Conservation (phyloP, 192 early-diverging fungal genomes). For the Coemansia pectinata region DNA sequence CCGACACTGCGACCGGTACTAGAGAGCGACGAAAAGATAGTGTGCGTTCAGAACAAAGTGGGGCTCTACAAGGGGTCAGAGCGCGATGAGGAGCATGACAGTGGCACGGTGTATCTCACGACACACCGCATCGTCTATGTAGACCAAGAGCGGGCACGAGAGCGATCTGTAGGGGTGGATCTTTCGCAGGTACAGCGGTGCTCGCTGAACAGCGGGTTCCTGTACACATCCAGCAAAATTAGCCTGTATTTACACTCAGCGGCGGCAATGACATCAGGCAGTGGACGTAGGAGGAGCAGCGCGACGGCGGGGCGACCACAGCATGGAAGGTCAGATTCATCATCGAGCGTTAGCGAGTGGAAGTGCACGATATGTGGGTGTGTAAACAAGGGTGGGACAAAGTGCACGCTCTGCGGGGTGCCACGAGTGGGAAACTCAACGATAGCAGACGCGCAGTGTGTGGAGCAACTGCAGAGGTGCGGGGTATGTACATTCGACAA, state of each 20-base stretch:
- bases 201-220: slow-evolving; percentile 45
- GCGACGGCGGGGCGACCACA: neutral
- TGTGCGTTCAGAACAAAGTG: slow-evolving; percentile 47
- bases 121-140: slow-evolving; percentile 80
- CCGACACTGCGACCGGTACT: slow-evolving; percentile 51
- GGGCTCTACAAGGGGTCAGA: slow-evolving; percentile 45
- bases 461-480: slow-evolving; percentile 55
- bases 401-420: slow-evolving; percentile 51
- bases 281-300: neutral
- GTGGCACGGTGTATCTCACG: slow-evolving; percentile 76
- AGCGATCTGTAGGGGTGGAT: slow-evolving; percentile 60
- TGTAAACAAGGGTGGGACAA: slow-evolving; percentile 32
- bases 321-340: neutral
- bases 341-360: slow-evolving; percentile 19
- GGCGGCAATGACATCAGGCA: neutral
- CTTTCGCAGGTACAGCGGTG: slow-evolving; percentile 49
- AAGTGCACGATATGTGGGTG: slow-evolving; percentile 48
- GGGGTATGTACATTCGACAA: slow-evolving; percentile 88
- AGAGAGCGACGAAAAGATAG: slow-evolving; percentile 42
- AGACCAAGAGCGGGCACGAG: slow-evolving; percentile 59
- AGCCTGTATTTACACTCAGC: slow-evolving; percentile 15
- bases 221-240: slow-evolving; percentile 48
- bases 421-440: slow-evolving; percentile 15
- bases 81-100: slow-evolving; percentile 63
- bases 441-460: neutral